Conservation (phyloP, 768 basidiomycete genomes). For the Termitomyces sp. region DNA sequence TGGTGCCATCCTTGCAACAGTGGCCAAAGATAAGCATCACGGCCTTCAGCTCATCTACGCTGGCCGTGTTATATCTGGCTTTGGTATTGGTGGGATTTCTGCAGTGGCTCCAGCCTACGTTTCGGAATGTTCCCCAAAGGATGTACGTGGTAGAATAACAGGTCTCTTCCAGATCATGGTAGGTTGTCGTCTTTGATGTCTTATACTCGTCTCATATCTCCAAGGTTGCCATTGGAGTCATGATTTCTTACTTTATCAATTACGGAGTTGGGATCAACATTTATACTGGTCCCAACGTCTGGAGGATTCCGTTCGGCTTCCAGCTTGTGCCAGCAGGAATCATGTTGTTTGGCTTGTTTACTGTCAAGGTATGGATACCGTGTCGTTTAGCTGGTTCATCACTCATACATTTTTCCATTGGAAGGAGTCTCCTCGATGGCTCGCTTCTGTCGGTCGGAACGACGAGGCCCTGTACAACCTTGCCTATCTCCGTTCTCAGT, state of each 20-base stretch:
- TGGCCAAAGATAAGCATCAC: conserved; percentile 43
- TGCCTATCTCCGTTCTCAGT: conserved; percentile 53
- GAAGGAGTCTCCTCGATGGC: conserved; percentile 73
- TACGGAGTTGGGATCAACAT: conserved; percentile 56
- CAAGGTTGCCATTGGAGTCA: conserved; percentile 72
- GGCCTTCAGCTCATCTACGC: conserved; percentile 70
- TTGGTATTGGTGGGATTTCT: conserved; percentile 79
- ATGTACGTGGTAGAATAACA: conserved; percentile 80
- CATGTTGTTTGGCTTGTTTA: conserved; percentile 60
- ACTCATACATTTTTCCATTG: neutral
- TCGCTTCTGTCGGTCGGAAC: conserved; percentile 55
- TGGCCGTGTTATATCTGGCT: conserved; percentile 73
- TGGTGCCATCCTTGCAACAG: conserved; percentile 71
- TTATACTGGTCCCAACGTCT: conserved; percentile 39
- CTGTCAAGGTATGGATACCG: conserved; percentile 41
- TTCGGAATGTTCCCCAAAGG: conserved; percentile 82
- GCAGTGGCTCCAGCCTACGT: conserved; percentile 85
- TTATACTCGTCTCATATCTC: neutral
- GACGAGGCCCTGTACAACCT: conserved; percentile 53
- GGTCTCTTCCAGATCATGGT: conserved; percentile 86
- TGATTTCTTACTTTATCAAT: conserved; percentile 81
- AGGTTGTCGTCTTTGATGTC: neutral
- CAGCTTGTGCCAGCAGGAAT: conserved; percentile 63
- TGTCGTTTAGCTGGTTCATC: neutral
- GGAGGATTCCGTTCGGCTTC: conserved; percentile 70